Evolutionary conservation across 2,329 filamentous ascomycete species (phyloP).

Genomic region (Harringtonia aguacate): DNA sequence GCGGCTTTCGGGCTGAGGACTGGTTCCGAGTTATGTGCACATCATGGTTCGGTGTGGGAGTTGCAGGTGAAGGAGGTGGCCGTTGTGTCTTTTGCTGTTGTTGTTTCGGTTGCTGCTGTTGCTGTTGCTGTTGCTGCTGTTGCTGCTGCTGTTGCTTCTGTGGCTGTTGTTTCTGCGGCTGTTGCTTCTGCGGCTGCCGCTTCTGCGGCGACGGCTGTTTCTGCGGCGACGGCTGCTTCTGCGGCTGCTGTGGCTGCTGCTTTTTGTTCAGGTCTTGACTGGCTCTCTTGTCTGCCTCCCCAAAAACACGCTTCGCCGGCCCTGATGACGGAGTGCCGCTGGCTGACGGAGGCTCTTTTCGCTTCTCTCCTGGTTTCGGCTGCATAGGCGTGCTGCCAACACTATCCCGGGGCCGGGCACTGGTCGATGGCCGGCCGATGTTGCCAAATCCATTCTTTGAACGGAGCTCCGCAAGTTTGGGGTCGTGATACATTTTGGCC

Average conservation of each 20-base stretch:
- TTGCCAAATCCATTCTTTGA: conserved; percentile 44
- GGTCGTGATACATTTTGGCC: conserved; percentile 45
- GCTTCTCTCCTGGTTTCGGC: conserved; percentile 2
- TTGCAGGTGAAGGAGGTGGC: not conserved
- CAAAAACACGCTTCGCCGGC: not conserved
- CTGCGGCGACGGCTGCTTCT: not conserved
- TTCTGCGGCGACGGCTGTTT: not conserved
- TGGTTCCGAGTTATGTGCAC: not conserved
- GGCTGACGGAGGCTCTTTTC: conserved; percentile 1
- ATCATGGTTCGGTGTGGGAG: not conserved
- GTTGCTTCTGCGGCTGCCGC: not conserved
- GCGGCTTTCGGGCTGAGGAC: not conserved
- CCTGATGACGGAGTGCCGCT: not conserved
- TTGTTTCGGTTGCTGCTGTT: not conserved
- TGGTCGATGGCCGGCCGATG: conserved; percentile 39
- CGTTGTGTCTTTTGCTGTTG: not conserved
- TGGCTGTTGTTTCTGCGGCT: no score
- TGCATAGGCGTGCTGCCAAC: no score
- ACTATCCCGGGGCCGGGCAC: conserved; percentile 7
- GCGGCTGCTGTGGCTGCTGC: not conserved
- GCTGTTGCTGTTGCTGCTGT: not conserved
- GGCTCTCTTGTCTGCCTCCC: not conserved
- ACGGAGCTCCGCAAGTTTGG: conserved; percentile 36
- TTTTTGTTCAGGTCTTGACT: no score
- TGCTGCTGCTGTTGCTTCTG: not conserved